A percentile compares a stretch with the other conserved stretches of the same genome.
phyloP scores from a whole-genome alignment of 2,329 filamentous ascomycete species.

The Fusarium succisae region DNA sequence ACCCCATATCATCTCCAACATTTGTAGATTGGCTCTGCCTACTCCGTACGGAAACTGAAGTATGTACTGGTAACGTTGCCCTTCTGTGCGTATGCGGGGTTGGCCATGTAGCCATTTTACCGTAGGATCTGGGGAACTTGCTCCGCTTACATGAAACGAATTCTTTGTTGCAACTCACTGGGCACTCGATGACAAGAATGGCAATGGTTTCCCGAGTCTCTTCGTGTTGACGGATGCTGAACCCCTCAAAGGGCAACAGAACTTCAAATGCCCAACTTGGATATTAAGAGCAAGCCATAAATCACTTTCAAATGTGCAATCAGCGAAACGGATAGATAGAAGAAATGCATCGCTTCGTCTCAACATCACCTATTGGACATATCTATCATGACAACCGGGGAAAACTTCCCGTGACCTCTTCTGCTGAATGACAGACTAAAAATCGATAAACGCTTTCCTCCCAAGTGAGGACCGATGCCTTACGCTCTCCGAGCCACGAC shows the following conservation, averaged over 20 bases:
- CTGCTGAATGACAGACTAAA: not conserved
- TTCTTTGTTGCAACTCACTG: not conserved
- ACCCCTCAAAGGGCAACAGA: not conserved
- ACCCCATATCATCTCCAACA: conserved; percentile 1
- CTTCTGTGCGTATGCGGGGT: not conserved
- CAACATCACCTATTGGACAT: not conserved
- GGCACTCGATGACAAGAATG: not conserved
- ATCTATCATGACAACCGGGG: too few species aligned
- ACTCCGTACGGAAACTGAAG: not conserved
- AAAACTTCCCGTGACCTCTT: not conserved
- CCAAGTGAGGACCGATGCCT: not conserved
- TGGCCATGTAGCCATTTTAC: not conserved
- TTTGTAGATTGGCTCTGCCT: not conserved
- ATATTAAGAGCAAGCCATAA: not conserved
- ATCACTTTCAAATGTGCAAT: not conserved
- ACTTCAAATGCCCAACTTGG: not conserved
- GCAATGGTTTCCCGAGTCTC: not conserved
- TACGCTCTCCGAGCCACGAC: not conserved
- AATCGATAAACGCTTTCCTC: not conserved
- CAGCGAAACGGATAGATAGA: not conserved
- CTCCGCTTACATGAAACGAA: not conserved
- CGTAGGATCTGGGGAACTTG: not conserved
- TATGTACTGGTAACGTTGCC: not conserved
- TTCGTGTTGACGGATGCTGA: not conserved
- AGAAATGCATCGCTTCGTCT: not conserved